phyloP scores from a whole-genome alignment of 2,329 filamentous ascomycete genomes.

The Gremmenia infestans region DNA sequence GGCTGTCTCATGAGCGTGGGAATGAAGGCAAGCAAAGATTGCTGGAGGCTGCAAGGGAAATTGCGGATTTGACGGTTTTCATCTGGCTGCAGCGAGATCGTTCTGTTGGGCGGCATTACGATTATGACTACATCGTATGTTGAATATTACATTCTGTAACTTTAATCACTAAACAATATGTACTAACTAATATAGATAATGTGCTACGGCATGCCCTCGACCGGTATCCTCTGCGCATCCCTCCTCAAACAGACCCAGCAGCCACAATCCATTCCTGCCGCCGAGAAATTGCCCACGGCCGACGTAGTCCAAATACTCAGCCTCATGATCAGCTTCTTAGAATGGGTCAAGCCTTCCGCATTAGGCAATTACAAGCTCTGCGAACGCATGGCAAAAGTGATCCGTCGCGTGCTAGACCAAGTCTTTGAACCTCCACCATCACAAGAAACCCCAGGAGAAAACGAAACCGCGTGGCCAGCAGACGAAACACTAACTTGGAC shows the following conservation, averaged over 20 bases:
- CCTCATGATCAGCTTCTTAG: constrained; percentile 18
- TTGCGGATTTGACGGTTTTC: constrained; percentile 14
- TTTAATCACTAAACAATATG: neutral
- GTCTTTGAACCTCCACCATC: constrained; percentile 9
- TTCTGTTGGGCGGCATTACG: neutral
- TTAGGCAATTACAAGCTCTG: constrained; percentile 17
- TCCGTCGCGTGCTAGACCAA: constrained; percentile 14
- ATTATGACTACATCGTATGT: constrained; percentile 17
- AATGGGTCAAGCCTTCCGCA: constrained; percentile 16
- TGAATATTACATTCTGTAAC: neutral
- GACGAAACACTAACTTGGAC: neutral
- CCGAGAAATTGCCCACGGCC: constrained; percentile 9
- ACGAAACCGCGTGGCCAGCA: neutral
- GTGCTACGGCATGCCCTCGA: constrained; percentile 21
- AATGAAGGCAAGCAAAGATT: constrained; percentile 11
- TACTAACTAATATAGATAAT: constrained; percentile 15
- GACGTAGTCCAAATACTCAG: constrained; percentile 18
- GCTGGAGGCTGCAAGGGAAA: constrained; percentile 15
- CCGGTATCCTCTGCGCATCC: constrained; percentile 20
- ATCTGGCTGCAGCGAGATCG: constrained; percentile 19
- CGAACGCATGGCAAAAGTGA: constrained; percentile 12
- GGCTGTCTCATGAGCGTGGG: constrained; percentile 14
- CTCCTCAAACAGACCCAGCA: constrained; percentile 19
- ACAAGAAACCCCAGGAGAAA: neutral
- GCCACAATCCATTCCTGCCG: constrained; percentile 3